A percentile compares a stretch with the other conserved stretches of the same genome.
These are phyloP conservation scores for Lophium mytilinum DNA, from an alignment of 495 filamentous ascomycete species.

Conservation along the genomic window DNA sequence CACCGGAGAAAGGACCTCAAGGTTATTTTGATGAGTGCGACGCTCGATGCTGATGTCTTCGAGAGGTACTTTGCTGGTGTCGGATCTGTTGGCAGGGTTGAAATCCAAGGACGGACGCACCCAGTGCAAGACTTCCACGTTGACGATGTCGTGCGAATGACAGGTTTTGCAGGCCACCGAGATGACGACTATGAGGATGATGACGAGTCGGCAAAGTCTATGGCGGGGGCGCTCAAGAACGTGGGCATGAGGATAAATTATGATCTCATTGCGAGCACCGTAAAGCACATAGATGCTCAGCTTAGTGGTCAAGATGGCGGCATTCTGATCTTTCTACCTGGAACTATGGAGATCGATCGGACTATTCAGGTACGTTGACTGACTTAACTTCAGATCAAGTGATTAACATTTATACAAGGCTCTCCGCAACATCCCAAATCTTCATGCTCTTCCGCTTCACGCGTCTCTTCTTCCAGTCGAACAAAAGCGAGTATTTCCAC, in stretches of 20 bases:
- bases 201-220: conserved; percentile 24
- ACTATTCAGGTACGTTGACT: conserved; percentile 47
- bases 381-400: background rate
- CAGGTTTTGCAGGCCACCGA: conserved; percentile 49
- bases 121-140: conserved; percentile 86
- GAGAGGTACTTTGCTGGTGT: conserved; percentile 69
- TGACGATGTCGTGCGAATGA: conserved; percentile 76
- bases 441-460: conserved; percentile 81
- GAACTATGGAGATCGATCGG: conserved; percentile 75
- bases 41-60: conserved; percentile 84
- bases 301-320: conserved; percentile 65
- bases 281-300: conserved; percentile 69
- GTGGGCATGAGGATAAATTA: conserved; percentile 90
- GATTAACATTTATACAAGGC: conserved; percentile 27
- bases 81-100: conserved; percentile 62
- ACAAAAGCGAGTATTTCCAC: conserved; percentile 76
- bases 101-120: conserved; percentile 83
- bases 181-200: conserved; percentile 25
- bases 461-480: conserved; percentile 82
- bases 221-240: conserved; percentile 61
- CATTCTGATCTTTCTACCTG: conserved; percentile 90
- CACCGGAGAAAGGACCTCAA: conserved; percentile 71
- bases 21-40: conserved; percentile 96
- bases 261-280: conserved; percentile 70
- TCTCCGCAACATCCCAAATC: conserved; percentile 57